phyloP scores from a whole-genome alignment of 768 basidiomycete genomes.

The Pleurotus tuoliensis region DNA sequence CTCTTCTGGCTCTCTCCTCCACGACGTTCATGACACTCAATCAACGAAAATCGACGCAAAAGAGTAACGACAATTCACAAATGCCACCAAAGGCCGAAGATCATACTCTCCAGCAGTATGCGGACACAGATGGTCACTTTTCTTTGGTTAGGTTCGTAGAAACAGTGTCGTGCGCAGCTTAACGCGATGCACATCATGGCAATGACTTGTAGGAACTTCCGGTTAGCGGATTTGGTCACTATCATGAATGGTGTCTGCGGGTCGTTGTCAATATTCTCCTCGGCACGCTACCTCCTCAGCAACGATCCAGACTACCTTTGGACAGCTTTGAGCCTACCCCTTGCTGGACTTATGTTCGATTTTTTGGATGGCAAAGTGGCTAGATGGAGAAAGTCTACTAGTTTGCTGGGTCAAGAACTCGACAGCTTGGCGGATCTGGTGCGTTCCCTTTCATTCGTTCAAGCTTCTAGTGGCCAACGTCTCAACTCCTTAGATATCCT shows the following conservation, averaged over 20 bases:
- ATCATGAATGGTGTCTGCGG: slow-evolving; percentile 99
- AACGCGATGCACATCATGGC: slow-evolving; percentile 9
- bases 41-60: slow-evolving; percentile 41
- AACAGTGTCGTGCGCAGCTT: slow-evolving; percentile 7
- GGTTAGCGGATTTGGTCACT: slow-evolving; percentile 95
- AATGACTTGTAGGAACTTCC: slow-evolving; percentile 73
- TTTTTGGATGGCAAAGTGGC: slow-evolving; percentile 98
- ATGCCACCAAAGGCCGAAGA: slow-evolving; percentile 21
- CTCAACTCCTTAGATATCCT: slow-evolving; percentile 69
- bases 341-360: slow-evolving; percentile 96
- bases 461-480: background rate
- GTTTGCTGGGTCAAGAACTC: slow-evolving; percentile 95
- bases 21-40: slow-evolving; percentile 33
- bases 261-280: slow-evolving; percentile 90
- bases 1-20: slow-evolving; percentile 10
- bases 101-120: slow-evolving; percentile 68
- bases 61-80: slow-evolving; percentile 22
- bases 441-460: slow-evolving; percentile 21
- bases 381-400: slow-evolving; percentile 92
- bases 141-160: slow-evolving; percentile 83
- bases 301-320: slow-evolving; percentile 78
- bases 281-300: slow-evolving; percentile 81
- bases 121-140: slow-evolving; percentile 92
- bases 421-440: slow-evolving; percentile 97
- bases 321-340: slow-evolving; percentile 83